Conservation (phyloP, 192 early-diverging fungal species). For the Coemansia sp. region DNA sequence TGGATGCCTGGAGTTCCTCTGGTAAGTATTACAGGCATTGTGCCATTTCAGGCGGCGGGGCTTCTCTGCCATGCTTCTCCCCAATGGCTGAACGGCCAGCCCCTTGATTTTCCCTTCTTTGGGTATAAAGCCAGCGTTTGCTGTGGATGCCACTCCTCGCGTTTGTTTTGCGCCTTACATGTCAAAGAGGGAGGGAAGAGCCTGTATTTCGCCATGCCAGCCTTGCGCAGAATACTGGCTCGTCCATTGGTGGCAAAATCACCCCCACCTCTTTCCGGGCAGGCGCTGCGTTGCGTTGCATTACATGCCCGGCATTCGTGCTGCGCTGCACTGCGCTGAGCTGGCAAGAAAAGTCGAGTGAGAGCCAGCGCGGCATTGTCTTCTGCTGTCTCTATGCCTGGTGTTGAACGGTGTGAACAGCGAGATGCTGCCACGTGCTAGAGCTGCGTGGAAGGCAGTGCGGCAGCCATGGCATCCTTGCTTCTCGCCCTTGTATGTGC, state of each 20-base stretch:
- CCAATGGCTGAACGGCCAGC: background rate
- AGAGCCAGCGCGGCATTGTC: background rate
- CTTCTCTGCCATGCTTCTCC: background rate
- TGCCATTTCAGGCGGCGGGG: background rate
- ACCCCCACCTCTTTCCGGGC: background rate
- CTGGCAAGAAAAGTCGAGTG: background rate
- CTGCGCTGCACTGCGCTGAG: background rate
- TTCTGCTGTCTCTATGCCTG: background rate
- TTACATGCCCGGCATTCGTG: background rate
- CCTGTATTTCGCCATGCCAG: no score
- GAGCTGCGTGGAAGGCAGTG: background rate
- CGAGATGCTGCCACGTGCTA: background rate
- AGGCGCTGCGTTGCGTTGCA: background rate
- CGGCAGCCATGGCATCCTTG: background rate
- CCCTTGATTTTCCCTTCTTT: background rate
- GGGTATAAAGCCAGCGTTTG: background rate
- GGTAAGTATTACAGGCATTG: constrained; percentile 26
- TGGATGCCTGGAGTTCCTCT: constrained; percentile 80
- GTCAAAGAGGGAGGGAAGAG: no score
- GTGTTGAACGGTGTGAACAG: background rate
- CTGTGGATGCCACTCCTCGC: background rate
- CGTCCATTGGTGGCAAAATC: background rate
- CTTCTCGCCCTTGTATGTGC: background rate
- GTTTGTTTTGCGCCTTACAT: background rate
- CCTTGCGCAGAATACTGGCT: no score